Percentiles rank a stretch among this genome's conserved stretches.
These are phyloP conservation scores for Paecilomyces dactylethromorphus DNA, from an alignment of 2,329 filamentous ascomycete species.

Conservation along the genomic window DNA sequence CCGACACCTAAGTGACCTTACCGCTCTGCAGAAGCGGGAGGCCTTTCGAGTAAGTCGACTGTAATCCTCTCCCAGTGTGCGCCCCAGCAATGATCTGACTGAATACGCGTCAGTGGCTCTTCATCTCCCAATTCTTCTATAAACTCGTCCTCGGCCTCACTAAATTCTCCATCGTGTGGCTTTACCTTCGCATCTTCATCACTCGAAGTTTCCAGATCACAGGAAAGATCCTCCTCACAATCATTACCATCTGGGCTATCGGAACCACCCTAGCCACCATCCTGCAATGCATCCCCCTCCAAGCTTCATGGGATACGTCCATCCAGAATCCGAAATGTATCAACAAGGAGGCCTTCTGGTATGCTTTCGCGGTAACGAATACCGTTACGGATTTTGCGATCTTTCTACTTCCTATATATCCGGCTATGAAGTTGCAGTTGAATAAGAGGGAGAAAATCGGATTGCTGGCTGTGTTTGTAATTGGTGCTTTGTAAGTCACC, in stretches of 20 bases:
- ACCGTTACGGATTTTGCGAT: constrained; percentile 29
- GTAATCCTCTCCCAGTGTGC: no score
- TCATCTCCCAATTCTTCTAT: constrained; percentile 28
- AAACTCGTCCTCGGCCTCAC: constrained; percentile 29
- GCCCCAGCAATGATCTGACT: not conserved
- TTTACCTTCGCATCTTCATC: constrained; percentile 29
- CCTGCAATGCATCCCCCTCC: constrained; percentile 25
- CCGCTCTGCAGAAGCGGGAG: constrained; percentile 1
- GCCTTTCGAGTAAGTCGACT: not conserved
- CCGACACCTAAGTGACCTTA: constrained; percentile 9
- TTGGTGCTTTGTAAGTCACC: constrained; percentile 23
- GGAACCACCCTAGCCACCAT: constrained; percentile 23
- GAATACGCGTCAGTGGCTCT: constrained; percentile 15
- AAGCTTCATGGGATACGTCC: constrained; percentile 22
- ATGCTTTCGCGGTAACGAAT: constrained; percentile 25
- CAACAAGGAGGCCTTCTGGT: constrained; percentile 15
- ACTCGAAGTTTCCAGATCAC: constrained; percentile 18
- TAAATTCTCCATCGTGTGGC: constrained; percentile 25
- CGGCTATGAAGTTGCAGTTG: constrained; percentile 26
- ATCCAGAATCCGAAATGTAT: constrained; percentile 22
- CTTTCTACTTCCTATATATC: constrained; percentile 25
- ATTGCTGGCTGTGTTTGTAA: constrained; percentile 25
- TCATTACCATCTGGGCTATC: constrained; percentile 25
- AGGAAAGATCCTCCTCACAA: constrained; percentile 17
- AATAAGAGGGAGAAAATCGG: constrained; percentile 23